Evolutionary conservation across 2,329 filamentous ascomycete species (phyloP).

Genomic region (Cephalotrichum gorgonifer): DNA sequence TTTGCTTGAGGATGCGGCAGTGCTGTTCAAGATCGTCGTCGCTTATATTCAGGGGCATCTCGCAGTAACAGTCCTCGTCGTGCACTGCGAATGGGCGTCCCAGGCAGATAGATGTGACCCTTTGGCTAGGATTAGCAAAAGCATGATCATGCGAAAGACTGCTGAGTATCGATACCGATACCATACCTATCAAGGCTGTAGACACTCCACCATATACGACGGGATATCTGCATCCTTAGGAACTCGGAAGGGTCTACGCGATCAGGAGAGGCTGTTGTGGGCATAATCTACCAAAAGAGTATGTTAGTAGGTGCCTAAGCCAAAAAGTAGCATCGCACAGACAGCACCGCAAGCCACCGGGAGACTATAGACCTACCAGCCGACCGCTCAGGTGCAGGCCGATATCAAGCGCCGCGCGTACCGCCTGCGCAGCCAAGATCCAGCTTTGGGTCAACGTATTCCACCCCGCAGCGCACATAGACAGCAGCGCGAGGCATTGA

Average conservation of each 20-base stretch:
- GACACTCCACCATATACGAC: conserved; percentile 19
- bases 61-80: conserved; percentile 18
- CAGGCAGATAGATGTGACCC: conserved; percentile 17
- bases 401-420: conserved; percentile 16
- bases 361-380: not conserved
- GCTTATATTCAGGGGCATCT: conserved; percentile 14
- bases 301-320: not conserved
- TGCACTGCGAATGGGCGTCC: conserved; percentile 16
- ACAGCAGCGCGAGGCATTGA: conserved; percentile 17
- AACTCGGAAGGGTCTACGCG: conserved; percentile 1
- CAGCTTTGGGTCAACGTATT: conserved; percentile 19
- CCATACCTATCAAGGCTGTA: conserved; percentile 16
- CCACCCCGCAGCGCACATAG: conserved; percentile 19
- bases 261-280: not conserved
- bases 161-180: not conserved
- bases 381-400: conserved; percentile 13
- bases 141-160: not conserved
- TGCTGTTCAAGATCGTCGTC: conserved; percentile 15
- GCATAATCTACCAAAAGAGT: not conserved
- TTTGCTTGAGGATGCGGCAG: not conserved
- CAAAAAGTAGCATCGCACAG: not conserved
- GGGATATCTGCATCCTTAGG: conserved; percentile 12
- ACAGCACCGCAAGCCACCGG: no score
- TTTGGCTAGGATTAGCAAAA: not conserved
- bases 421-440: conserved; percentile 16